Conservation (phyloP, 345 rosid genomes). For the Arabis hirsuta region DNA sequence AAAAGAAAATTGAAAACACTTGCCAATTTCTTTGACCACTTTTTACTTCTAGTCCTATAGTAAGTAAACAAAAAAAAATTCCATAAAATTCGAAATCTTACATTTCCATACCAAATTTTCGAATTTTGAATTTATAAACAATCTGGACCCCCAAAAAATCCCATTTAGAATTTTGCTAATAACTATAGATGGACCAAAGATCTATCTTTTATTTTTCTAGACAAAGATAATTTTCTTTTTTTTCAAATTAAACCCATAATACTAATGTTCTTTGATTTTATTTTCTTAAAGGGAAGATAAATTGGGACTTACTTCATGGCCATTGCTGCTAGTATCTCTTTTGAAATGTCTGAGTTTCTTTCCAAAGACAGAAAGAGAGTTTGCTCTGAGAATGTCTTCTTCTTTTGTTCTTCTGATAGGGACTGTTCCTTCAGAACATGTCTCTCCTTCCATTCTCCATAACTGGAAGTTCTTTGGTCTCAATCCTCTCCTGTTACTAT, state of each 20-base stretch:
- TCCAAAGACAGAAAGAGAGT: constrained; percentile 67
- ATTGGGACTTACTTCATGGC: constrained; percentile 76
- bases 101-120: constrained; percentile 4
- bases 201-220: background rate
- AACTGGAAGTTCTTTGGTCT: constrained; percentile 64
- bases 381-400: constrained; percentile 81
- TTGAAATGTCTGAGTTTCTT: constrained; percentile 65
- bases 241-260: constrained; percentile 6
- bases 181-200: constrained; percentile 31
- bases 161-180: constrained; percentile 12
- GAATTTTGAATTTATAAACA: constrained; percentile 26
- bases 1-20: constrained; percentile 17
- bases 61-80: background rate
- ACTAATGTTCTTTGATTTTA: background rate
- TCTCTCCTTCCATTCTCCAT: constrained; percentile 79
- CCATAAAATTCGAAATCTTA: constrained; percentile 4
- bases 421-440: constrained; percentile 88
- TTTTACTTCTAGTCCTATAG: constrained; percentile 5
- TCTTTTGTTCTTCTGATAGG: constrained; percentile 92
- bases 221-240: background rate
- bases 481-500: constrained; percentile 41
- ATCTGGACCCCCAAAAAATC: background rate
- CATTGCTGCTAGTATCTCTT: constrained; percentile 83
- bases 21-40: constrained; percentile 43
- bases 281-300: background rate